These are phyloP conservation scores for Macrolepiota fuliginosa DNA, from an alignment of 768 basidiomycete genomes.

Conservation along the genomic window DNA sequence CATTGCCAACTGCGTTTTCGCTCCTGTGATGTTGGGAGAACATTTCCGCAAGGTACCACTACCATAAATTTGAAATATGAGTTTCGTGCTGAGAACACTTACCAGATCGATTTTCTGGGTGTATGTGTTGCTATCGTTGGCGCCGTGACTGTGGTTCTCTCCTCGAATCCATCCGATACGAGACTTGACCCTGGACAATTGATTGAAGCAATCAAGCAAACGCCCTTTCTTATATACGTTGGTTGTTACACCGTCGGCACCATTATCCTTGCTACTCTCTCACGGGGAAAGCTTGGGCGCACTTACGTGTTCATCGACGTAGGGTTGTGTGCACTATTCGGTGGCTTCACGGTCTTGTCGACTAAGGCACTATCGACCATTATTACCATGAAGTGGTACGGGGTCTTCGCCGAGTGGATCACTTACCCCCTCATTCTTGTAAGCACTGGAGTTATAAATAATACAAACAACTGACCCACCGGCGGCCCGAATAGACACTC, in stretches of 20 bases:
- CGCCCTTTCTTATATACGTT: constrained; percentile 75
- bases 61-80: constrained; percentile 10
- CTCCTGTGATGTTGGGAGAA: constrained; percentile 82
- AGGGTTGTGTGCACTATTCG: constrained; percentile 83
- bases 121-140: constrained; percentile 82
- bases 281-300: constrained; percentile 60
- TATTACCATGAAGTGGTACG: constrained; percentile 72
- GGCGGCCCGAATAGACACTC: constrained; percentile 48
- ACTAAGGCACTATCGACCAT: constrained; percentile 92
- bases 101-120: constrained; percentile 74
- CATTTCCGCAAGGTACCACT: constrained; percentile 68
- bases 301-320: constrained; percentile 82
- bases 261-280: constrained; percentile 60
- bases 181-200: constrained; percentile 68
- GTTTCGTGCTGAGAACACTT: constrained; percentile 17
- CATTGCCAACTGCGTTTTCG: constrained; percentile 94
- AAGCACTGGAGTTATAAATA: constrained; percentile 21
- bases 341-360: constrained; percentile 92
- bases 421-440: constrained; percentile 80
- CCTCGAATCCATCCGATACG: constrained; percentile 68
- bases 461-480: background rate
- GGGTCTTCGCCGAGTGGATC: constrained; percentile 77
- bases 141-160: constrained; percentile 89
- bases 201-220: constrained; percentile 64
- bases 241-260: constrained; percentile 57